Conservation (phyloP, 495 filamentous ascomycete genomes). For the Aspergillus carlsbadensis region DNA sequence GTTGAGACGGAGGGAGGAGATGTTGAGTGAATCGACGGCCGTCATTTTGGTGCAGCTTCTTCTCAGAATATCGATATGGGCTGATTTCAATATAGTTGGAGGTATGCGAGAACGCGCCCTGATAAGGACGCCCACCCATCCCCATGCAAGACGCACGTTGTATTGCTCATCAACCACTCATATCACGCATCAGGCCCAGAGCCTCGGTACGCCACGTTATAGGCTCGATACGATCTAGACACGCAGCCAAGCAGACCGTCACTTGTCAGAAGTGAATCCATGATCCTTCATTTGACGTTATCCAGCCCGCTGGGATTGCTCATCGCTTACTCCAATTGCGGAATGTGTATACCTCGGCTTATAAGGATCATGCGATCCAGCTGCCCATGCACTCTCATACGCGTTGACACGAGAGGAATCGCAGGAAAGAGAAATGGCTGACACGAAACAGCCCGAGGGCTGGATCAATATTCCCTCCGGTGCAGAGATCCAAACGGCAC, state of each 20-base stretch:
- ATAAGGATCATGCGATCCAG: background rate
- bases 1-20: background rate
- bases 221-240: background rate
- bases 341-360: background rate
- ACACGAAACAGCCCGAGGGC: too few relatives aligned
- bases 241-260: background rate
- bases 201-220: background rate
- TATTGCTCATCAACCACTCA: conserved; percentile 7
- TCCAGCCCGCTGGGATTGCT: background rate
- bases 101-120: background rate
- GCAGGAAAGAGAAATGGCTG: too few relatives aligned
- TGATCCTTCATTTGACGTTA: background rate
- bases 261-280: background rate
- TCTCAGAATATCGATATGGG: too few relatives aligned
- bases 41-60: background rate
- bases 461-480: too few relatives aligned
- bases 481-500: too few relatives aligned
- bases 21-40: background rate
- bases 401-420: too few relatives aligned
- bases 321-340: background rate
- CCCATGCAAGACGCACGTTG: too few relatives aligned
- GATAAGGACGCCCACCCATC: background rate
- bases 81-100: too few relatives aligned
- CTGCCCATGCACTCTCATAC: too few relatives aligned
- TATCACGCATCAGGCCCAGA: conserved; percentile 1